Evolutionary conservation across 345 rosid species (phyloP), one percentile per base, ranked within the genome.

Genomic region (Aquilaria sinensis): DNA sequence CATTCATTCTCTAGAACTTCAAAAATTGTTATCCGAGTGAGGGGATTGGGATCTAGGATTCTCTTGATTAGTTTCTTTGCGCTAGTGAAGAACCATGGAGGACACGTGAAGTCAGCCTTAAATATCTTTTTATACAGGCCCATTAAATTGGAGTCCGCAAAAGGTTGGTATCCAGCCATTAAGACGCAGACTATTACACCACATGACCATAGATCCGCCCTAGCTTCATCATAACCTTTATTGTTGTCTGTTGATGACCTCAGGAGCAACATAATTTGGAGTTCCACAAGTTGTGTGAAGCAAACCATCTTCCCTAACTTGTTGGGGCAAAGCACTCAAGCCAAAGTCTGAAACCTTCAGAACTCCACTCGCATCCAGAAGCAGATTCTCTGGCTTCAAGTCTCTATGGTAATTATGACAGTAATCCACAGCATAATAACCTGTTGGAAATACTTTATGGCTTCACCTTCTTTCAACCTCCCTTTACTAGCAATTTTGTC

Each of bases 201-300:
- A 47, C 99, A 94, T 12, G 99, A 94, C 99, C 99, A 94, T 47
- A 91, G 73, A 74, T 94, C 99, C 53, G 99, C 99, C 82, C 83
- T 88, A 2, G 96, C 96, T 69, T 96, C 99, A 81, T 94, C 90
- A 53, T 94, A 94, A 46, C 99, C 99, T 75, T 94, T 94, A 78
- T 91, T 23, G 23, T 23, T 23, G 23, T 23, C 23, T 86, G 66
- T 90, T 86, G 72, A 91, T 87, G 62, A 91, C 99, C 97, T 94
- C 99, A 0, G 99, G 99, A 72, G 99, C 97, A 80, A 94, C 99
- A 81, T 94, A 94, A 70, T 94, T 94, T 72, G 99, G 97, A 0
- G 99, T 94, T 65, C 99, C 99, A 72, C 99, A 94, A 9, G 97
- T 88, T 56, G 99, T 91, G 74, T 94, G 97, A 75, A 94, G 99